Conservation (phyloP, 192 early-diverging fungal species). For the Coemansia sp. region DNA sequence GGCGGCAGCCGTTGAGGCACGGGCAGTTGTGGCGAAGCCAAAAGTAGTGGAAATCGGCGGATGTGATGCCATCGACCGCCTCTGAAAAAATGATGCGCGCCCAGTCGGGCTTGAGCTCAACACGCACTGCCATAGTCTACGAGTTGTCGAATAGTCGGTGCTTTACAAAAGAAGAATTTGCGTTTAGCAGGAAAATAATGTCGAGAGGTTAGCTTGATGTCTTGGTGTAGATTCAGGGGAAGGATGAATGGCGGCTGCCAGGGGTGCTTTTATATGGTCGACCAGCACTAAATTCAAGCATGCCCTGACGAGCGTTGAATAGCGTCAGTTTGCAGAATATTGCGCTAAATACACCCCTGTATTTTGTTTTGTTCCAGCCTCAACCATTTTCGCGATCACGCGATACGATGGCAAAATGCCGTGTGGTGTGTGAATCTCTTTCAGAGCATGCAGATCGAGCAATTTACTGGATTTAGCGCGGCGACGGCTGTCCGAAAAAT, state of each 20-base stretch:
- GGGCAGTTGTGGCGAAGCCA: slow-evolving; percentile 58
- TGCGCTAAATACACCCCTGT: neutral
- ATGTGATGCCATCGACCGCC: neutral
- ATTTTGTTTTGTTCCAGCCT: neutral
- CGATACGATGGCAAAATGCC: slow-evolving; percentile 17
- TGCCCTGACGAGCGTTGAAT: neutral
- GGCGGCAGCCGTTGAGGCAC: slow-evolving; percentile 53
- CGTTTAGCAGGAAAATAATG: neutral
- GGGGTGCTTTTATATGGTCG: slow-evolving; percentile 2
- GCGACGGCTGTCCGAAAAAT: neutral
- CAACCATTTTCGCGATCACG: slow-evolving; percentile 8
- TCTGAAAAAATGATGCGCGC: slow-evolving; percentile 33
- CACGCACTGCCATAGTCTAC: slow-evolving; percentile 25
- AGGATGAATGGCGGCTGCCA: neutral
- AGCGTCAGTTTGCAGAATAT: neutral
- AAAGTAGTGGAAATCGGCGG: slow-evolving; percentile 55
- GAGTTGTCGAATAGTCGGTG: neutral
- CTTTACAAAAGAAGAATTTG: neutral
- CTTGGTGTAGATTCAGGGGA: neutral
- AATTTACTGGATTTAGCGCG: neutral
- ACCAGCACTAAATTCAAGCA: neutral
- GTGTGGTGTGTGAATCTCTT: neutral
- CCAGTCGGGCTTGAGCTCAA: slow-evolving; percentile 53
- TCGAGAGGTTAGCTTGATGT: neutral
- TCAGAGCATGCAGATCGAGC: slow-evolving; percentile 1